These are phyloP conservation scores for Aristolochia contorta DNA, from an alignment of 164 flowering plant species.

Conservation along the genomic window DNA sequence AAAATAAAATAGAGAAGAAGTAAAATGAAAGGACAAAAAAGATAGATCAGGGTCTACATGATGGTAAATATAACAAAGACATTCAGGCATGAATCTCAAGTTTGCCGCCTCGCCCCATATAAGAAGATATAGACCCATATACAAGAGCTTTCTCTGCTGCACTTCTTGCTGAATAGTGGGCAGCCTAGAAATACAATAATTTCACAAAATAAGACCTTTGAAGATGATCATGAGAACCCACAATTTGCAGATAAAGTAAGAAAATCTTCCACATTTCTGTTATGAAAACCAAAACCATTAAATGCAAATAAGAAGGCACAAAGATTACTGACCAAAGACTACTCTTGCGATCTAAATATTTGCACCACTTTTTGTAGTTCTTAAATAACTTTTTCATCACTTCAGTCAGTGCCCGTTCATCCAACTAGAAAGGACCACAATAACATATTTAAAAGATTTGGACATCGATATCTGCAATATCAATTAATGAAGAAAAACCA, in stretches of 20 bases:
- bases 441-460: background rate
- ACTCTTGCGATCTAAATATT: conserved; percentile 83
- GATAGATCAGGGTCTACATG: conserved; percentile 43
- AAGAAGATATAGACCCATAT: conserved; percentile 88
- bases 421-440: conserved; percentile 44
- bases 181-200: conserved; percentile 42
- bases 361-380: conserved; percentile 98
- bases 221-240: no score
- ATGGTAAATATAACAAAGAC: conserved; percentile 97
- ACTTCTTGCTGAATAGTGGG: conserved; percentile 98
- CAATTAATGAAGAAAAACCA: conserved; percentile 1
- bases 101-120: conserved; percentile 99
- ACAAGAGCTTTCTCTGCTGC: conserved; percentile 86
- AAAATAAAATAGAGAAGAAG: background rate
- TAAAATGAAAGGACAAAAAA: no score
- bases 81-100: conserved; percentile 97
- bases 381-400: conserved; percentile 98
- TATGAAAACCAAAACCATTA: background rate
- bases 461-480: no score
- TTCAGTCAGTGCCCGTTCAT: conserved; percentile 82
- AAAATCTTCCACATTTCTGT: no score
- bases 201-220: background rate
- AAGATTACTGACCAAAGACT: conserved; percentile 80
- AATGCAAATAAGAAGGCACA: background rate
- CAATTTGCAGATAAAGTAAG: no score